Evolutionary conservation across 805 yeast genomes (phyloP).

Genomic region (Candida dajiaensis): DNA sequence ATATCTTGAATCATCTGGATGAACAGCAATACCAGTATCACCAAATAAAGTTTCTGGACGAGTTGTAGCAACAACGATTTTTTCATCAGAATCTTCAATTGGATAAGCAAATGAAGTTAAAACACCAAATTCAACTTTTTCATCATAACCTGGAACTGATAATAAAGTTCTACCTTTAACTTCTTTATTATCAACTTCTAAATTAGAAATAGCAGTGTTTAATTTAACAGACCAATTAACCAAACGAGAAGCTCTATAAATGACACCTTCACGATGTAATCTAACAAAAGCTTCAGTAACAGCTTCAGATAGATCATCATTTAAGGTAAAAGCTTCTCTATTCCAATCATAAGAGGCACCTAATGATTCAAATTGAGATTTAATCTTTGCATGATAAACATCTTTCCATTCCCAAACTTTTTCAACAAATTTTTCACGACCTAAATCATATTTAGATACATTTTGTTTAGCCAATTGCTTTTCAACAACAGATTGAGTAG

Average conservation of each 20-base stretch:
- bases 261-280: constrained; percentile 89
- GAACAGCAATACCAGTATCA: constrained; percentile 97
- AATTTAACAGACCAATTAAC: constrained; percentile 95
- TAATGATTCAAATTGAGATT: constrained; percentile 72
- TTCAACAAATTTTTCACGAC: constrained; percentile 82
- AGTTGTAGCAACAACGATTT: constrained; percentile 89
- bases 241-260: constrained; percentile 88
- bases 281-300: constrained; percentile 89
- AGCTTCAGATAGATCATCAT: constrained; percentile 68
- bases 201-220: constrained; percentile 91
- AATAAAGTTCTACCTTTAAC: constrained; percentile 75
- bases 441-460: constrained; percentile 90
- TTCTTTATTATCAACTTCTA: constrained; percentile 93
- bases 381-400: constrained; percentile 81
- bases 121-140: constrained; percentile 92
- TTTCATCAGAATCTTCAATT: constrained; percentile 82
- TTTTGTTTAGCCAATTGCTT: constrained; percentile 79
- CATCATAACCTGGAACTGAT: constrained; percentile 84
- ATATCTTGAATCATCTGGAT: constrained; percentile 91
- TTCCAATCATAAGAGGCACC: constrained; percentile 98
- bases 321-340: constrained; percentile 90
- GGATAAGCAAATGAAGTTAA: constrained; percentile 92
- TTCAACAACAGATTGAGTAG: constrained; percentile 97
- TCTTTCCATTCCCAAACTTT: constrained; percentile 99
- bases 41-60: constrained; percentile 99